Evolutionary conservation across 73 alveolate genomes (phyloP), one percentile per base, ranked within the genome.

Genomic region (Stentor roeselii): DNA sequence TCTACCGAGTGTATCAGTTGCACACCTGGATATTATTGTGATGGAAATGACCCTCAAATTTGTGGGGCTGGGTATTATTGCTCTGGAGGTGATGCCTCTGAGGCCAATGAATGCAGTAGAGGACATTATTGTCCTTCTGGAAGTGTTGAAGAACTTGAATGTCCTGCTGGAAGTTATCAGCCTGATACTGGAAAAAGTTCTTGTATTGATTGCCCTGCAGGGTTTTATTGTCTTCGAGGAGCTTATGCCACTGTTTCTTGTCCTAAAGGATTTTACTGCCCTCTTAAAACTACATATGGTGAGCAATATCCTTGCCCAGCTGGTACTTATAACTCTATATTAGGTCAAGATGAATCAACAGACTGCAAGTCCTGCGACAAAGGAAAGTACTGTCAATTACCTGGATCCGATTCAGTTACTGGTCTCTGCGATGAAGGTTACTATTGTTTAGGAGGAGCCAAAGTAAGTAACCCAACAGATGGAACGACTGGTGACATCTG

Each of bases 61-160:
- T 89, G 95, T 39, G 36, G 74, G 2, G 88, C 91, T n/a, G 95
- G 95, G 0, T 89, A 86, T 75, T 89, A 86, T 58, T 89, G 96
- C 59, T 59, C 92, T 3, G 59, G 58, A 36, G 84, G 89, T 3
- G 89, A 88, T 6, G 27, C 15, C 2, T 34, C 40, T 21, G 78
- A 78, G 21, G 36, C 84, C 0, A 0, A 76, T 0, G 82, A 40
- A 76, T 76, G 39, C 2, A 60, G 75, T 3, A 42, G 60, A n/a
- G 87, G 89, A 14, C 76, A 39, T 42, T 87, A 82, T 36, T 90
- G 95, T 75, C 87, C 77, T 4, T 82, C 84, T 2, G 95, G 95
- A 37, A 83, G 90, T 3, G 31, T 37, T 35, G 90, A 67, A 0
- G 75, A 30, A 37, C 41, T 27, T 4, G 15, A n/a, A 39, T 87